A percentile compares a stretch with the other conserved stretches of the same genome.
Conservation (phyloP, 768 basidiomycete species). For the Hortiboletus flavorubellus region DNA sequence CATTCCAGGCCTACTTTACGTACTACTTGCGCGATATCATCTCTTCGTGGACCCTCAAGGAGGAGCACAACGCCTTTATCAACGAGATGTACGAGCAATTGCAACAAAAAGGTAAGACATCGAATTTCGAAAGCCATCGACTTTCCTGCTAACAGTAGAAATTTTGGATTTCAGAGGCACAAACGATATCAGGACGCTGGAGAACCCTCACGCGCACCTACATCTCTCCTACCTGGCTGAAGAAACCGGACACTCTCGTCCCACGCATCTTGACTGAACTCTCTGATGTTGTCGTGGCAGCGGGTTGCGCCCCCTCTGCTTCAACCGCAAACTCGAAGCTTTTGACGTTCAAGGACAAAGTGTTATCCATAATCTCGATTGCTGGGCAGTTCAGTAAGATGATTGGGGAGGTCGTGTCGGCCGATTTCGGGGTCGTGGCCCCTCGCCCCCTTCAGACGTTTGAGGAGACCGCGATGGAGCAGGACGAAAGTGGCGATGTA, state of each 20-base stretch:
- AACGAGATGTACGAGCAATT: conserved; percentile 6
- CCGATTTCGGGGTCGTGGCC: conserved; percentile 6
- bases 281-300: conserved; percentile 8
- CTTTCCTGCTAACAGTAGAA: neutral
- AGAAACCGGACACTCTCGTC: neutral
- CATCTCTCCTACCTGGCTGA: neutral
- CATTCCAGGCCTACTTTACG: conserved; percentile 8
- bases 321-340: neutral
- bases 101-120: conserved; percentile 3
- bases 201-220: conserved; percentile 10
- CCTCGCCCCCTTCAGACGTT: neutral
- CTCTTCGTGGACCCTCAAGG: conserved; percentile 13
- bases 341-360: conserved; percentile 1
- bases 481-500: neutral
- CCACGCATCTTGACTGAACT: neutral
- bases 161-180: neutral
- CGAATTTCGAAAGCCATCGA: neutral
- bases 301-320: neutral
- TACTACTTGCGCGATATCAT: neutral
- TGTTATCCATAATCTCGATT: conserved; percentile 1
- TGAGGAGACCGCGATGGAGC: conserved; percentile 13
- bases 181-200: conserved; percentile 11
- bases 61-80: neutral
- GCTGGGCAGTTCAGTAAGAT: conserved; percentile 6
- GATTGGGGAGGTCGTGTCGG: conserved; percentile 4